Percentiles rank a stretch among this genome's conserved stretches.
These are phyloP conservation scores for Verticillium tricorpus DNA, from an alignment of 2,329 filamentous ascomycete species.

Conservation along the genomic window DNA sequence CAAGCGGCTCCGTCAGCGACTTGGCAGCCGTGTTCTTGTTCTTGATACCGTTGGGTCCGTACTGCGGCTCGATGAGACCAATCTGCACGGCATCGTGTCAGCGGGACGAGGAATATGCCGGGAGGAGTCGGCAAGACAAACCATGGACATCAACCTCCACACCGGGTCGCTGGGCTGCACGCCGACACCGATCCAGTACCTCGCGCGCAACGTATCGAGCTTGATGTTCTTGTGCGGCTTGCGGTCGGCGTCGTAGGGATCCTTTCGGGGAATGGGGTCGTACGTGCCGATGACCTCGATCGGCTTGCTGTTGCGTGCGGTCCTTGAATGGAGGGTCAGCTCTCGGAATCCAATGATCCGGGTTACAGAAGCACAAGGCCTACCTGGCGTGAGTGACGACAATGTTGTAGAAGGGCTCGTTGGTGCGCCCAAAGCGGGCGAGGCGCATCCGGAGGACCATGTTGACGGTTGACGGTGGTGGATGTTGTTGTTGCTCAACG, in stretches of 20 bases:
- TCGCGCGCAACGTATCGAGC: slow-evolving; percentile 73
- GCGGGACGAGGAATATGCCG: neutral
- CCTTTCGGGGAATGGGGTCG: slow-evolving; percentile 60
- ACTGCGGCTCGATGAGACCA: slow-evolving; percentile 34
- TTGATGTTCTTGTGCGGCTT: slow-evolving; percentile 87
- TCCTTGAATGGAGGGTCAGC: slow-evolving; percentile 49
- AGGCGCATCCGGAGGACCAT: slow-evolving; percentile 96
- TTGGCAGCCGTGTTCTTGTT: slow-evolving; percentile 10
- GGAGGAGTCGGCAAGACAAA: slow-evolving; percentile 28
- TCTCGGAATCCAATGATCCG: neutral
- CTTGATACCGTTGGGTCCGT: slow-evolving; percentile 12
- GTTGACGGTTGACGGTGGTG: slow-evolving; percentile 24
- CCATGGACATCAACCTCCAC: slow-evolving; percentile 83
- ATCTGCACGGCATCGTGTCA: slow-evolving; percentile 21
- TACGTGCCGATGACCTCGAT: slow-evolving; percentile 88
- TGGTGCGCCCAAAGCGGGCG: slow-evolving; percentile 84
- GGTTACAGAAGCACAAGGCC: slow-evolving; percentile 15
- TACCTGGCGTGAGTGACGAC: slow-evolving; percentile 91
- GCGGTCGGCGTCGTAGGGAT: slow-evolving; percentile 56
- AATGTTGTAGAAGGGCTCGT: slow-evolving; percentile 95
- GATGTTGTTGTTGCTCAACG: neutral
- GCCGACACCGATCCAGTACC: slow-evolving; percentile 96
- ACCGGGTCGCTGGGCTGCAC: slow-evolving; percentile 89
- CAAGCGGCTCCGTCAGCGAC: slow-evolving; percentile 5
- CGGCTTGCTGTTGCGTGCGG: slow-evolving; percentile 80